Conservation (phyloP, 1,284 basidiomycete species). For the Cryptococcus amylolentus region DNA sequence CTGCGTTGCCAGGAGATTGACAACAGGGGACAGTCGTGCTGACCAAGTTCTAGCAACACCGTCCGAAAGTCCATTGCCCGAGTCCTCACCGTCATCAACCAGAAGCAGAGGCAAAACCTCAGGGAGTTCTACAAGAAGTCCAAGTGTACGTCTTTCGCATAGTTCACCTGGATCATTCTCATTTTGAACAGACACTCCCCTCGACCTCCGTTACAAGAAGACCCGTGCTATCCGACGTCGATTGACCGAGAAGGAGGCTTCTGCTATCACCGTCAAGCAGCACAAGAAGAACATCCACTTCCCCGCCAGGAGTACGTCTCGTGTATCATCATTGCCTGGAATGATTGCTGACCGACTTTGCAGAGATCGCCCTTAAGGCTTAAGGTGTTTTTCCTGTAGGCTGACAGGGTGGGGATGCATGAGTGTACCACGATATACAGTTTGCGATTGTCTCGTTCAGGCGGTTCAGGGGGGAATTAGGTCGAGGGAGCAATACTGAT, state of each 20-base stretch:
- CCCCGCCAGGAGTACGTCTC: slow-evolving; percentile 55
- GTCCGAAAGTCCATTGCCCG: slow-evolving; percentile 99
- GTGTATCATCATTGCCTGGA: not conserved
- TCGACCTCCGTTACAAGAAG: slow-evolving; percentile 97
- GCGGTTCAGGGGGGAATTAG: no score
- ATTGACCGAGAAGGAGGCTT: slow-evolving; percentile 81
- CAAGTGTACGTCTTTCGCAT: slow-evolving; percentile 41
- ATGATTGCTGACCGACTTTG: not conserved
- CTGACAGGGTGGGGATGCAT: slow-evolving; percentile 21
- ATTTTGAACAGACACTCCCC: slow-evolving; percentile 62
- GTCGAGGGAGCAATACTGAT: no score
- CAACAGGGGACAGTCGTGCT: not conserved
- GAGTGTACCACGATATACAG: slow-evolving; percentile 21
- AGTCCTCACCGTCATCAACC: slow-evolving; percentile 97
- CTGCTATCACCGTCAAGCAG: slow-evolving; percentile 81
- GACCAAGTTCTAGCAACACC: slow-evolving; percentile 63
- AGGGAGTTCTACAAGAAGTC: slow-evolving; percentile 98
- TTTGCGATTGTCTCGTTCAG: not conserved
- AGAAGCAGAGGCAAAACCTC: slow-evolving; percentile 94
- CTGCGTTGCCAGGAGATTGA: not conserved
- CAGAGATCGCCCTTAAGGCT: slow-evolving; percentile 28
- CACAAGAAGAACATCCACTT: slow-evolving; percentile 93
- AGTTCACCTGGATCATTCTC: not conserved
- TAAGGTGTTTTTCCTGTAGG: slow-evolving; percentile 12
- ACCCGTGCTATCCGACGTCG: slow-evolving; percentile 97